phyloP scores from a whole-genome alignment of 495 filamentous ascomycete genomes.

The Aspergillus biplanus region DNA sequence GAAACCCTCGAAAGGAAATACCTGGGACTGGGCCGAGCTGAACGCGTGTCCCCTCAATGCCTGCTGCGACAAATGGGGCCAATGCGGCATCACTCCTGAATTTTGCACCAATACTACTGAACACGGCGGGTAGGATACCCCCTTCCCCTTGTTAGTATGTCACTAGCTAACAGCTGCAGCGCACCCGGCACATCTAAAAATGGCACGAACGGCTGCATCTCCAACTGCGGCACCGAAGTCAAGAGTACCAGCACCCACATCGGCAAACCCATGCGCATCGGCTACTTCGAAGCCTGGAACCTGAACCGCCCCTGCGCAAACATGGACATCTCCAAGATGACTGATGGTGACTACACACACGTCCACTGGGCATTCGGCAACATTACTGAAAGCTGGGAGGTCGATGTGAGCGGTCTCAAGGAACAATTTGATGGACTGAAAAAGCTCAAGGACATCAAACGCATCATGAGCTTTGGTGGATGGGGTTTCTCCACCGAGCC shows the following conservation, averaged over 20 bases:
- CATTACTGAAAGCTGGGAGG: conserved; percentile 31
- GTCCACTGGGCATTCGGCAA: conserved; percentile 48
- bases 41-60: conserved; percentile 8
- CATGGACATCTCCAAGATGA: conserved; percentile 20
- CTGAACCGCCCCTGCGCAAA: conserved; percentile 26
- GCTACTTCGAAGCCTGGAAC: conserved; percentile 10
- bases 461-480: conserved; percentile 52
- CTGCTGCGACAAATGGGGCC: conserved; percentile 10
- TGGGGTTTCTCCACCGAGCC: conserved; percentile 47
- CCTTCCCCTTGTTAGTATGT: not conserved
- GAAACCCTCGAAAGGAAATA: not conserved
- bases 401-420: conserved; percentile 24
- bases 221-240: conserved; percentile 9
- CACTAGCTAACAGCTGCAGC: not conserved
- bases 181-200: not conserved
- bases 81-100: conserved; percentile 8
- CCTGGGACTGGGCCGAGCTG: not conserved
- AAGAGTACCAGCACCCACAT: too few relatives aligned
- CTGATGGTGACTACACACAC: conserved; percentile 40
- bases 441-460: conserved; percentile 26
- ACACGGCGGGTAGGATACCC: not conserved
- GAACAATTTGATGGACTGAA: conserved; percentile 32
- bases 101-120: not conserved
- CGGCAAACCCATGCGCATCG: not conserved
- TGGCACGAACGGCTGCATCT: conserved; percentile 10